phyloP scores from a whole-genome alignment of 495 filamentous ascomycete genomes.

The Opeltia flavorubescens region DNA sequence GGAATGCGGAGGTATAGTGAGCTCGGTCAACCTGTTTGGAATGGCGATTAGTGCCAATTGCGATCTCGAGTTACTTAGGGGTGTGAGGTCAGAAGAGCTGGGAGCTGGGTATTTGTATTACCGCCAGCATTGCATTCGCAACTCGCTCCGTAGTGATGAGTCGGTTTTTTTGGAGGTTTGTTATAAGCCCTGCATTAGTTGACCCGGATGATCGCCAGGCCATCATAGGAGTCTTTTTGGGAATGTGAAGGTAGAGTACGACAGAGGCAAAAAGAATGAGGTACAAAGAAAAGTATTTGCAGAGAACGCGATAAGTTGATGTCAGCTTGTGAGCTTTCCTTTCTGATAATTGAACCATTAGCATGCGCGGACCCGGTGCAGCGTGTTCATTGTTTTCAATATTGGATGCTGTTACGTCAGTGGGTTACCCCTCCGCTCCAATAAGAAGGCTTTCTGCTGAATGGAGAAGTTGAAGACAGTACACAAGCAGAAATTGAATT shows the following conservation, averaged over 20 bases:
- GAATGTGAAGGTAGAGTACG: conserved; percentile 1
- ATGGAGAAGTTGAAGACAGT: background rate
- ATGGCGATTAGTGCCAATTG: conserved; percentile 1
- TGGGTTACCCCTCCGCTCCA: background rate
- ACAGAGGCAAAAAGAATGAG: background rate
- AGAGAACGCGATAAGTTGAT: background rate
- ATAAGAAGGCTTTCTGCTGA: background rate
- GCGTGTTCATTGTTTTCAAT: too few relatives aligned
- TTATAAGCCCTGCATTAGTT: conserved; percentile 62
- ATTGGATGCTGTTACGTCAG: background rate
- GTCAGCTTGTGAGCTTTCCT: background rate
- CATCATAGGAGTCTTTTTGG: conserved; percentile 38
- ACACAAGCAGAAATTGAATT: too few relatives aligned
- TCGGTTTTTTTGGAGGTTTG: conserved; percentile 57
- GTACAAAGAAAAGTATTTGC: background rate
- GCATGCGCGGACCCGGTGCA: background rate
- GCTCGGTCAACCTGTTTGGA: conserved; percentile 66
- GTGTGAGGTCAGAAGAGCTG: background rate
- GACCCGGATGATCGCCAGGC: conserved; percentile 78
- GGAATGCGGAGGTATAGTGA: conserved; percentile 52
- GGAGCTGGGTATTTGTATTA: conserved; percentile 22
- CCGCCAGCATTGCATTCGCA: conserved; percentile 63
- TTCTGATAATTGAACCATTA: background rate
- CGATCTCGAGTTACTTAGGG: conserved; percentile 1
- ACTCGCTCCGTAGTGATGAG: conserved; percentile 61